These are phyloP conservation scores for Phytophthora hybrid DNA, from an alignment of 352 stramenopile species.

Conservation along the genomic window DNA sequence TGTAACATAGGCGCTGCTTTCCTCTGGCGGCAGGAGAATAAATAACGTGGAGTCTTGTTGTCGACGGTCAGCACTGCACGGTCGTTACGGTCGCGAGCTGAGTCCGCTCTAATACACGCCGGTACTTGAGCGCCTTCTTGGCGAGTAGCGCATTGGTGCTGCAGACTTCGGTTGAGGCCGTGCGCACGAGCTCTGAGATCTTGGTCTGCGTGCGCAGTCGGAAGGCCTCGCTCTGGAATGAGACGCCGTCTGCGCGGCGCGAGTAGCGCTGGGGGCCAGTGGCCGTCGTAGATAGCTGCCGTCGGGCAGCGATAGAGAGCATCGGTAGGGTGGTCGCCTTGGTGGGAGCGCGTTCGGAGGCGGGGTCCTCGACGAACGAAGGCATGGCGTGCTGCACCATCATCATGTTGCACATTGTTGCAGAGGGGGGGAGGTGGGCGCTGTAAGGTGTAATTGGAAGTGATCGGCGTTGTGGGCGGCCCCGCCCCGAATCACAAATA, in stretches of 20 bases:
- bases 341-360: background rate
- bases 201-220: slow-evolving; percentile 43
- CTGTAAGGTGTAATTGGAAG: background rate
- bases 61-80: slow-evolving; percentile 7
- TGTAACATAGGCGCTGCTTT: background rate
- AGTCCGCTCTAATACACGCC: slow-evolving; percentile 43
- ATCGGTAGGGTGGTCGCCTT: slow-evolving; percentile 12
- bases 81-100: background rate
- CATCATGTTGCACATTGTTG: slow-evolving; percentile 34
- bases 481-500: background rate
- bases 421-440: background rate
- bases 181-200: slow-evolving; percentile 37
- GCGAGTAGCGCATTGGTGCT: slow-evolving; percentile 50
- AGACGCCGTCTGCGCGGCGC: slow-evolving; percentile 26
- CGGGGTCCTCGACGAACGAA: slow-evolving; percentile 23
- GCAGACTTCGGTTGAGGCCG: slow-evolving; percentile 18
- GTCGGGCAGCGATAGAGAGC: background rate
- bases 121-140: slow-evolving; percentile 60
- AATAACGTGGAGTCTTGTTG: background rate
- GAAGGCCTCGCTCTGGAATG: slow-evolving; percentile 49
- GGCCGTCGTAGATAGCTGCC: background rate
- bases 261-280: slow-evolving; percentile 7
- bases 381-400: slow-evolving; percentile 18
- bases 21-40: background rate
- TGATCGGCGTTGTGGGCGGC: background rate